Evolutionary conservation across 176 grass and related monocot genomes (phyloP).

Genomic region (Oryza meridionalis): DNA sequence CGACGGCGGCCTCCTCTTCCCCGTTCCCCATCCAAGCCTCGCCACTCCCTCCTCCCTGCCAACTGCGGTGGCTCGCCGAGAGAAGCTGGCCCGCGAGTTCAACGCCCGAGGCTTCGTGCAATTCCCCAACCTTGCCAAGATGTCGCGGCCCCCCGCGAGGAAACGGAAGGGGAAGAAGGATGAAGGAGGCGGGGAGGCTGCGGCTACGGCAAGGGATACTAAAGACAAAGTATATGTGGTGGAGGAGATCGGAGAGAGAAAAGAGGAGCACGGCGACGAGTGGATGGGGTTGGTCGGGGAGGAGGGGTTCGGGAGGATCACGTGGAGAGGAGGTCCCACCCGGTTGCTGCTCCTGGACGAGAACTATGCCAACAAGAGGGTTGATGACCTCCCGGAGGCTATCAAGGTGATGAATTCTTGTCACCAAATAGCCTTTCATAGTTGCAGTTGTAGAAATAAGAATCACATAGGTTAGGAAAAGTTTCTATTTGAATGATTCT

Average conservation of each 20-base stretch:
- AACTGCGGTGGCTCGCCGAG: constrained; percentile 56
- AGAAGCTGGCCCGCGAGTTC: constrained; percentile 81
- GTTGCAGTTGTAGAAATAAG: background rate
- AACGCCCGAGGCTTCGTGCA: constrained; percentile 71
- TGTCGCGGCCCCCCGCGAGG: constrained; percentile 68
- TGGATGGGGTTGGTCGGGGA: constrained; percentile 71
- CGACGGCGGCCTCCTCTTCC: constrained; percentile 45
- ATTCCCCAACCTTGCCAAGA: constrained; percentile 75
- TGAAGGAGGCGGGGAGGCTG: constrained; percentile 22
- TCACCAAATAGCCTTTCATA: background rate
- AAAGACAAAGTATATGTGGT: constrained; percentile 51
- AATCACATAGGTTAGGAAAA: background rate
- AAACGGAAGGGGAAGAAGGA: constrained; percentile 50
- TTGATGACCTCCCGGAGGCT: constrained; percentile 65
- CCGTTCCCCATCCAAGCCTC: background rate
- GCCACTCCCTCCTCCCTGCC: background rate
- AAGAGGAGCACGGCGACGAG: constrained; percentile 46
- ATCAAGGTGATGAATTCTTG: constrained; percentile 62
- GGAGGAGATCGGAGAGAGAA: constrained; percentile 46
- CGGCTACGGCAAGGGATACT: constrained; percentile 3
- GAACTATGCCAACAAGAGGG: constrained; percentile 51
- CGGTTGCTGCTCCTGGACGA: constrained; percentile 82
- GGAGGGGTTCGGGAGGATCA: constrained; percentile 43
- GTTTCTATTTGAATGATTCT: constrained; percentile 8
- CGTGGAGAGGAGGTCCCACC: constrained; percentile 66